phyloP scores from a whole-genome alignment of 345 rosid species.

The Stellera chamaejasme region DNA sequence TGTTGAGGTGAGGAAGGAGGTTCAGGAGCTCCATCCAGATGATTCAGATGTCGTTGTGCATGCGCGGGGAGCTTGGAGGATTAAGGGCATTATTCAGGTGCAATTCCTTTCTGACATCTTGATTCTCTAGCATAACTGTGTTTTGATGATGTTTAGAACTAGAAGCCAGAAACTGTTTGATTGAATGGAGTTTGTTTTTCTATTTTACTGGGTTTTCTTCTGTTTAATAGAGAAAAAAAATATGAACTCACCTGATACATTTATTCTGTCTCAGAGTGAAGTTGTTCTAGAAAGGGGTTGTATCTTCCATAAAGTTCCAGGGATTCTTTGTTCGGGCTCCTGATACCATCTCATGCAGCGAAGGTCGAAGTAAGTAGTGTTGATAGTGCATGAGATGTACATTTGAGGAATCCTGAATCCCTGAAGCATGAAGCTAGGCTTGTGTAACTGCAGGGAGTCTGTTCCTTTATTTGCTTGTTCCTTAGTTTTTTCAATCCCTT shows the following conservation, averaged over 20 bases:
- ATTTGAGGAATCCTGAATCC: constrained; percentile 7
- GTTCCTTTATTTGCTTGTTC: not conserved
- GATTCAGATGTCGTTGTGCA: constrained; percentile 72
- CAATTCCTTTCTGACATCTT: no score
- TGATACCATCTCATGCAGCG: constrained; percentile 22
- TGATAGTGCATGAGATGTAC: constrained; percentile 23
- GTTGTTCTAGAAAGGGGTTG: constrained; percentile 11
- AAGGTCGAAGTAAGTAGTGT: constrained; percentile 11
- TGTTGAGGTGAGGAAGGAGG: constrained; percentile 87
- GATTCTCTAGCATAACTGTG: no score
- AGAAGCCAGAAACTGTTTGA: not conserved
- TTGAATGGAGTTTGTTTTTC: no score
- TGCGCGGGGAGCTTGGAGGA: constrained; percentile 84
- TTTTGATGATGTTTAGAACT: no score
- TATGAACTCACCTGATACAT: not conserved
- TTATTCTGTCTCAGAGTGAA: constrained; percentile 1
- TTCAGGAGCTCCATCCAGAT: constrained; percentile 82
- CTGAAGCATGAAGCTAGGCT: constrained; percentile 3
- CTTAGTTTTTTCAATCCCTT: not conserved
- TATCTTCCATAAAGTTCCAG: constrained; percentile 26
- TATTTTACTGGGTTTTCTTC: not conserved
- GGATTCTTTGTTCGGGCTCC: constrained; percentile 36
- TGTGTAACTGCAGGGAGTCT: constrained; percentile 9
- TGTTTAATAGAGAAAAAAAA: constrained; percentile 3
- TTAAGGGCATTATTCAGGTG: constrained; percentile 94